phyloP scores from a whole-genome alignment of 176 grass and related monocot genomes.

The Musa troglodytarum region DNA sequence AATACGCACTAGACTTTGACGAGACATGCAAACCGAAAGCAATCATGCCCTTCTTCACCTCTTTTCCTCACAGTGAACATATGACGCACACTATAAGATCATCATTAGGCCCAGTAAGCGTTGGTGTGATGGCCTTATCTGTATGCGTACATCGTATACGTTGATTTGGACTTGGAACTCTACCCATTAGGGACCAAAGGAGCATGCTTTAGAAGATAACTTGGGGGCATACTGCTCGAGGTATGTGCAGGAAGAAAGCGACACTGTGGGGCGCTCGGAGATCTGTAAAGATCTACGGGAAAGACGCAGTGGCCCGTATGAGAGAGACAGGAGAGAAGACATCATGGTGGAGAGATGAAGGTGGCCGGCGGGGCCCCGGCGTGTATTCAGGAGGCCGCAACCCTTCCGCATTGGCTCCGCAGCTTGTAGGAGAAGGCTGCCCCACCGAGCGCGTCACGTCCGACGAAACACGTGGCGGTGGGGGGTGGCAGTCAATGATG shows the following conservation, averaged over 20 bases:
- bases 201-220: not conserved
- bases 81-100: too few species aligned
- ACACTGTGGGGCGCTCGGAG: not conserved
- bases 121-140: too few species aligned
- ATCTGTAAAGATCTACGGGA: conserved; percentile 15
- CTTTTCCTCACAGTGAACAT: too few species aligned
- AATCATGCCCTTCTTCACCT: too few species aligned
- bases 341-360: not conserved
- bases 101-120: too few species aligned
- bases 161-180: too few species aligned
- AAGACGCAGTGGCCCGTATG: conserved; percentile 9
- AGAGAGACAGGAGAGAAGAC: not conserved
- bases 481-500: too few species aligned
- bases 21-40: too few species aligned
- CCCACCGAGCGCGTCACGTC: not conserved
- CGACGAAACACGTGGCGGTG: not conserved
- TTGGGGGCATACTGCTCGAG: not conserved
- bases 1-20: too few species aligned
- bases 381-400: conserved; percentile 16
- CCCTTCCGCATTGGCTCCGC: not conserved
- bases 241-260: conserved; percentile 10
- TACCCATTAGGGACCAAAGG: not conserved
- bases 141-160: too few species aligned
- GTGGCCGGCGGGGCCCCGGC: conserved; percentile 15
- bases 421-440: not conserved